phyloP scores from a whole-genome alignment of 495 filamentous ascomycete species.

The Evernia prunastri region DNA sequence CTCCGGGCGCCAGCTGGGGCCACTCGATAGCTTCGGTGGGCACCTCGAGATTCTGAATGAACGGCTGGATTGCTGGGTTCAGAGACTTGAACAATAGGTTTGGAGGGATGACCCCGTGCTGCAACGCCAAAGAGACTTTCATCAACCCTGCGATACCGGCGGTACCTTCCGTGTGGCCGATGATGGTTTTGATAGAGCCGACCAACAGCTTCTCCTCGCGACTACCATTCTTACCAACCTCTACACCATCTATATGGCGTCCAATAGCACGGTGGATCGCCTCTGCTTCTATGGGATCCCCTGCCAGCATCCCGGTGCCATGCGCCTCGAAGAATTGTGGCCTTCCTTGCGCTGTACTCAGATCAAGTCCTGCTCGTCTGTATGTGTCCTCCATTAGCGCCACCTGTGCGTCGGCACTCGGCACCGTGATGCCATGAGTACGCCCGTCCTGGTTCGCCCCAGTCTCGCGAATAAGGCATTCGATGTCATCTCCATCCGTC shows the following conservation, averaged over 20 bases:
- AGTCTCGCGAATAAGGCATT: constrained; percentile 35
- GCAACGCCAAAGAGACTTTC: constrained; percentile 40
- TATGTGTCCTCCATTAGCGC: constrained; percentile 35
- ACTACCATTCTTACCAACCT: constrained; percentile 20
- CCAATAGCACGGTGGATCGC: too few species aligned
- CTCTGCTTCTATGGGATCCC: constrained; percentile 39
- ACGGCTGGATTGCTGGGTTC: constrained; percentile 37
- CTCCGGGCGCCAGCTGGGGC: not conserved
- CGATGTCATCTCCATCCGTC: constrained; percentile 35
- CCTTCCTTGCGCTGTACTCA: constrained; percentile 23
- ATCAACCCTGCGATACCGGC: constrained; percentile 33
- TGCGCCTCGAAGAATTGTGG: constrained; percentile 40
- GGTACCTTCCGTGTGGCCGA: constrained; percentile 49
- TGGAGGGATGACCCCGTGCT: constrained; percentile 47
- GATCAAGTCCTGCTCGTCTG: constrained; percentile 33
- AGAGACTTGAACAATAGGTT: constrained; percentile 51
- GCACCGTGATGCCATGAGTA: constrained; percentile 36
- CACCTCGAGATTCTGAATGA: constrained; percentile 14
- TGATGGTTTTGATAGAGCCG: constrained; percentile 51
- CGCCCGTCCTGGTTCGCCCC: constrained; percentile 38
- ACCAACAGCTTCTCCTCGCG: constrained; percentile 26
- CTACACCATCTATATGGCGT: too few species aligned
- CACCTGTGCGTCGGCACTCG: constrained; percentile 32
- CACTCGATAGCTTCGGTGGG: not conserved
- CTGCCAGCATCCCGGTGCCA: constrained; percentile 35